Evolutionary conservation across 345 rosid species (phyloP), one percentile per base, ranked within the genome.

Genomic region (Populus nigra): DNA sequence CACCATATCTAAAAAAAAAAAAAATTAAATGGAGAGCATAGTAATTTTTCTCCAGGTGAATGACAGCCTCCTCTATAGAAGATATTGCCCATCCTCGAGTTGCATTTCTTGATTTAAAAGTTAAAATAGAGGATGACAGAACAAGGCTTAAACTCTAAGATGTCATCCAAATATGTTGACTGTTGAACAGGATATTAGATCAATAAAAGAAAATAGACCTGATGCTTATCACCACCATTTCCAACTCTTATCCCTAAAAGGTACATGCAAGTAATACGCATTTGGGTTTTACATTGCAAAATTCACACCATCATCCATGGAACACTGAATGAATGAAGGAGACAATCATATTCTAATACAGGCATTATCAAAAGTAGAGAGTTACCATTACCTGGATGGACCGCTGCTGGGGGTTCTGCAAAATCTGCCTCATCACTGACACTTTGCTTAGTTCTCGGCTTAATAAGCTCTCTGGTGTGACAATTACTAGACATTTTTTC

Each of bases 391-490:
- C 53, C 43, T 43, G 62, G 73, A 73, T 35, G 33, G 65, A n/a
- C 33, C 31, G 20, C 43, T 73, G 43, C 3, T 61, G 43, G 39
- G 18, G 78, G 71, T 47, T 43, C 61, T 8, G 83, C n/a, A 72
- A 25, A 59, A 66, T 17, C 63, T 7, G 11, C 25, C 20, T 43
- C 20, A 9, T 49, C 49, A 49, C 31, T 36, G 27, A 29, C 18
- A 55, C 22, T 31, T 59, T 36, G 11, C 12, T 39, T 49, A 35
- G 49, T 47, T 43, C 41, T 76, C 18, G 68, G 49, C 81, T 71
- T 79, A 47, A 73, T 49, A 57, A 5, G 65, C 29, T 73, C 75
- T 72, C 50, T 78, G 36, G 23, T 45, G 53, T 41, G 25, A 71
- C 41, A 35, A 29, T 47, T 78, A 69, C 57, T 20, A 15, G 65